These are phyloP conservation scores for Phytophthora melonis DNA, from an alignment of 352 stramenopile genomes.

Conservation along the genomic window DNA sequence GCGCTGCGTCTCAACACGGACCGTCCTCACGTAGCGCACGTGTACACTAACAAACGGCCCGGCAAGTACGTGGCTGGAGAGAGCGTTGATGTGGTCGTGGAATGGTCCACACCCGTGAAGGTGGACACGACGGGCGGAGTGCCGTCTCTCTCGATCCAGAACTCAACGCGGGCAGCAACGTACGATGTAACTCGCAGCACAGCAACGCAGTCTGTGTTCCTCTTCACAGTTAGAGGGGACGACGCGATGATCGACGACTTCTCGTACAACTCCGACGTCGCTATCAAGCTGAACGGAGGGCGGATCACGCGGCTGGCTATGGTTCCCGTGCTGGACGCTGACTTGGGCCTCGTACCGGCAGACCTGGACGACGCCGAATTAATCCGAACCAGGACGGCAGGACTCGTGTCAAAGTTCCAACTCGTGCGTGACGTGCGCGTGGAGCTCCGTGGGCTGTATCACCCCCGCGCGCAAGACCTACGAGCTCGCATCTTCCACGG, in stretches of 20 bases:
- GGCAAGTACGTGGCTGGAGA: slow-evolving; percentile 67
- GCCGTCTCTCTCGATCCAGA: slow-evolving; percentile 53
- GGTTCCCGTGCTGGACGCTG: slow-evolving; percentile 46
- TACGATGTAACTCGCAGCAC: slow-evolving; percentile 59
- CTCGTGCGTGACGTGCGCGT: slow-evolving; percentile 61
- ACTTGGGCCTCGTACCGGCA: slow-evolving; percentile 45
- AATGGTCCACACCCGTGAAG: slow-evolving; percentile 62
- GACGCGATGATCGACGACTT: slow-evolving; percentile 45
- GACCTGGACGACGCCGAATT: slow-evolving; percentile 32
- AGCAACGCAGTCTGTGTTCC: slow-evolving; percentile 50
- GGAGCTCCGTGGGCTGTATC: slow-evolving; percentile 69
- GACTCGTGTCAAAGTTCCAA: slow-evolving; percentile 70
- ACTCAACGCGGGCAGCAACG: slow-evolving; percentile 43
- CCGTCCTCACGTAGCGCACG: slow-evolving; percentile 44
- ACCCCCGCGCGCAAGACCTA: slow-evolving; percentile 68
- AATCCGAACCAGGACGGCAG: slow-evolving; percentile 35
- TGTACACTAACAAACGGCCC: slow-evolving; percentile 72
- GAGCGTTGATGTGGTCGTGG: slow-evolving; percentile 66
- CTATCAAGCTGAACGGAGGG: slow-evolving; percentile 59
- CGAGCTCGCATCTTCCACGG: slow-evolving; percentile 62
- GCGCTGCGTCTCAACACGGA: slow-evolving; percentile 62
- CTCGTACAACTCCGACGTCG: slow-evolving; percentile 51
- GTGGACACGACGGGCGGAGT: slow-evolving; percentile 43
- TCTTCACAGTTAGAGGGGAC: slow-evolving; percentile 48
- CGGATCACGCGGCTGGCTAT: slow-evolving; percentile 55